Evolutionary conservation across 2,329 filamentous ascomycete genomes (phyloP).

Genomic region (Colletotrichum scovillei): DNA sequence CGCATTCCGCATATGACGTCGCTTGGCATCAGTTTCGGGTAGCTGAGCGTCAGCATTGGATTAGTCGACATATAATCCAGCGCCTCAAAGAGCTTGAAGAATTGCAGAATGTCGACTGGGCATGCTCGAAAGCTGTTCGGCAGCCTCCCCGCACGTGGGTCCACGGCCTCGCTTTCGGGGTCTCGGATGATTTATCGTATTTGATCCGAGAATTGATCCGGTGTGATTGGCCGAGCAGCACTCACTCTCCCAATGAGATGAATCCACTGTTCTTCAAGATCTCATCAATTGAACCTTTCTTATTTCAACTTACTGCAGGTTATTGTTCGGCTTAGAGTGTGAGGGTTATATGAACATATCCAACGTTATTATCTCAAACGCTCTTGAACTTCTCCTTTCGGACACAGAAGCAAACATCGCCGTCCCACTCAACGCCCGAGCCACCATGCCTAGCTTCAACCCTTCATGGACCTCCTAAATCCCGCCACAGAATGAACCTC

Average conservation of each 20-base stretch:
- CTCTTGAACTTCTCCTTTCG: too few relatives aligned
- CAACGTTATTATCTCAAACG: too few relatives aligned
- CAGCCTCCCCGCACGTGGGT: background rate
- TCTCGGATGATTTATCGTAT: background rate
- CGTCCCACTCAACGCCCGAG: too few relatives aligned
- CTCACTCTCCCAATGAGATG: background rate
- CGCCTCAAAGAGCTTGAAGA: background rate
- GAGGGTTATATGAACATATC: too few relatives aligned
- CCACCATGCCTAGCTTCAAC: too few relatives aligned
- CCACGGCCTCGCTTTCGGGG: background rate
- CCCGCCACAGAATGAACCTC: too few relatives aligned
- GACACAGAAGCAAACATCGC: too few relatives aligned
- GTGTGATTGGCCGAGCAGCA: background rate
- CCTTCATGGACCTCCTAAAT: too few relatives aligned
- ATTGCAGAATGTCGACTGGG: background rate
- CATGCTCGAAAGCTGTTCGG: background rate
- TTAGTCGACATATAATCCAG: background rate
- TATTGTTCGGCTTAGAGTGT: too few relatives aligned
- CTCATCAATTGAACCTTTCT: background rate
- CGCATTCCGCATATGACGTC: background rate
- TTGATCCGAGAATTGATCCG: background rate
- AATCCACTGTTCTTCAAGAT: background rate
- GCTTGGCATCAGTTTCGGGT: background rate
- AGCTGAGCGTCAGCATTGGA: background rate
- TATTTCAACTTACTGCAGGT: too few relatives aligned